Percentiles rank a stretch among this genome's conserved stretches.
Conservation (phyloP, 73 alveolate genomes). For the Paraurostyla sp. region DNA sequence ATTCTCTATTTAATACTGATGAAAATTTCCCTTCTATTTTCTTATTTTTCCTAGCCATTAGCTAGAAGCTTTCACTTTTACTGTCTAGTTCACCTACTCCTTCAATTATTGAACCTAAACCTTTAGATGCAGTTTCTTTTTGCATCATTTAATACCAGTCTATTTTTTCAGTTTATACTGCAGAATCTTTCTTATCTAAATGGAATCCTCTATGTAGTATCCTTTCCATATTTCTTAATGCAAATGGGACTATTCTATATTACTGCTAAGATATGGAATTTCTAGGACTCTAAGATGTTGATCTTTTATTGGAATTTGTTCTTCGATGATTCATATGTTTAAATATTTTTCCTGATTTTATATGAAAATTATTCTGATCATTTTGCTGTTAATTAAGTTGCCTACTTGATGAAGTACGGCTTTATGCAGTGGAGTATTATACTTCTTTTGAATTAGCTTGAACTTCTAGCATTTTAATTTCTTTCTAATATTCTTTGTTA, state of each 20-base stretch:
- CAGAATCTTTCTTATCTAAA: slow-evolving; percentile 27
- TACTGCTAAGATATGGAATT: not conserved
- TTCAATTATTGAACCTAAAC: not conserved
- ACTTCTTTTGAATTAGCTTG: slow-evolving; percentile 35
- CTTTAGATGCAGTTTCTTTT: not conserved
- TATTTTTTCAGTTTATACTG: slow-evolving; percentile 15
- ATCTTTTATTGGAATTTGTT: not conserved
- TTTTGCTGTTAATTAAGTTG: too few species aligned
- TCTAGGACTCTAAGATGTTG: not conserved
- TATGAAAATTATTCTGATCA: not conserved
- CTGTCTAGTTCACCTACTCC: too few species aligned
- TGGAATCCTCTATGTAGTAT: slow-evolving; percentile 38
- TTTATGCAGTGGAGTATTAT: not conserved
- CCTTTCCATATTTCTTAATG: slow-evolving; percentile 45
- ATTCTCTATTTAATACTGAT: not conserved
- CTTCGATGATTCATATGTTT: not conserved
- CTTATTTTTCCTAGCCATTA: not conserved
- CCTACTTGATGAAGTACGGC: too few species aligned
- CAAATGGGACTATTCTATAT: slow-evolving; percentile 43
- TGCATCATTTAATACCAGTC: slow-evolving; percentile 10
- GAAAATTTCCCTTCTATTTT: not conserved
- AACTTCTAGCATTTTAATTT: slow-evolving; percentile 18
- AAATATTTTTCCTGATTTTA: slow-evolving; percentile 6
- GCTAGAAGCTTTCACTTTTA: too few species aligned
- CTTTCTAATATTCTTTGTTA: not conserved